Percentiles rank a stretch among this genome's conserved stretches.
These are phyloP conservation scores for Aspergillus proliferans DNA, from an alignment of 2,329 filamentous ascomycete genomes.

Conservation along the genomic window DNA sequence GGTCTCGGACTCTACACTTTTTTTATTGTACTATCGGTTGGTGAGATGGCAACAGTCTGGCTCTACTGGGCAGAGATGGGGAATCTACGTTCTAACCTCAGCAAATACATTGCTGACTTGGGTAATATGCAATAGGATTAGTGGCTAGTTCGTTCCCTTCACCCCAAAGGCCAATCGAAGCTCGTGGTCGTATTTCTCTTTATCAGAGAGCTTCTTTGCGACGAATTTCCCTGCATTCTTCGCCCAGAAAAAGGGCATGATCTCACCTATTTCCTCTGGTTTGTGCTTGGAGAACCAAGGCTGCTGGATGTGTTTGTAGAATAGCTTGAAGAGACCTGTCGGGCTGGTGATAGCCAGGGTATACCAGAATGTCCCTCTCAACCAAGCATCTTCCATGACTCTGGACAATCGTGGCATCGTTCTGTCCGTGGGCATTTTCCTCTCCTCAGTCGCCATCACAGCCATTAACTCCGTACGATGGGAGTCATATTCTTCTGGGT, in stretches of 20 bases:
- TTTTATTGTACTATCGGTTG: too few relatives aligned
- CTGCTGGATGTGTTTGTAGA: conserved; percentile 21
- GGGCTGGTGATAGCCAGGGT: conserved; percentile 18
- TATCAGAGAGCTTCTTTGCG: conserved; percentile 14
- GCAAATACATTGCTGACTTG: too few relatives aligned
- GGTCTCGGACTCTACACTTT: neutral
- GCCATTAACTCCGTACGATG: conserved; percentile 6
- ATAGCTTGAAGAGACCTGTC: conserved; percentile 16
- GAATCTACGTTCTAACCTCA: too few relatives aligned
- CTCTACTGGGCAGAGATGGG: neutral
- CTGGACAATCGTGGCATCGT: neutral
- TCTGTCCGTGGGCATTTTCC: neutral
- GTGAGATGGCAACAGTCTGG: neutral
- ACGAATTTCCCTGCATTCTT: conserved; percentile 10
- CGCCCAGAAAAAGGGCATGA: neutral
- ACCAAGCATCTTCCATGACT: conserved; percentile 6
- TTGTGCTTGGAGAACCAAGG: neutral
- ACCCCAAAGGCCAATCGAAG: conserved; percentile 10
- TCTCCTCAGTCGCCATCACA: neutral
- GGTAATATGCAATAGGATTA: too few relatives aligned
- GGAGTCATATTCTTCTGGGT: conserved; percentile 2
- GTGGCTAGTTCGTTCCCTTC: neutral
- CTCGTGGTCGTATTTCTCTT: conserved; percentile 13
- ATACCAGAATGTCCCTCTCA: conserved; percentile 22
- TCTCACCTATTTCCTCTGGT: neutral